Percentiles rank a stretch among this genome's conserved stretches.
phyloP scores from a whole-genome alignment of 345 rosid species.

The Populus ilicifolia region DNA sequence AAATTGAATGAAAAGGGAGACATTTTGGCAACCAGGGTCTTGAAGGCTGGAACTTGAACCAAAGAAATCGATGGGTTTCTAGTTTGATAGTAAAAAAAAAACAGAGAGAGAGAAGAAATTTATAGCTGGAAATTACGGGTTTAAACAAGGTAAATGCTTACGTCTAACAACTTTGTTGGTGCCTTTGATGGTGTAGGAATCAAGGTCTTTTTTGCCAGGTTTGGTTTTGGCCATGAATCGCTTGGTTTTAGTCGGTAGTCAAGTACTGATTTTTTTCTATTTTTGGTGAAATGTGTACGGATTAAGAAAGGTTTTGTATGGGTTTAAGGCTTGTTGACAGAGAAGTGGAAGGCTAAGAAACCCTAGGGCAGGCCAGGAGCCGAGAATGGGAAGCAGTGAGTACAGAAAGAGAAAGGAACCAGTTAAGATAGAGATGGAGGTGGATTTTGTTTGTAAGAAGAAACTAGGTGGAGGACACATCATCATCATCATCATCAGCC shows the following conservation, averaged over 20 bases:
- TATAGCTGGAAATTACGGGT: background rate
- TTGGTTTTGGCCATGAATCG: constrained; percentile 60
- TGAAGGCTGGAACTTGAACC: background rate
- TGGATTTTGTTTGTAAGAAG: constrained; percentile 8
- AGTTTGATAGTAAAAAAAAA: background rate
- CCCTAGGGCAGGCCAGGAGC: constrained; percentile 16
- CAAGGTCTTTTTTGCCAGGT: constrained; percentile 68
- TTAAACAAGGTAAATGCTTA: constrained; percentile 18
- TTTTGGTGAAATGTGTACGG: background rate
- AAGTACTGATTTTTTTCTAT: background rate
- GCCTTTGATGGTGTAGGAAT: constrained; percentile 70
- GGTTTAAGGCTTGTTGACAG: background rate
- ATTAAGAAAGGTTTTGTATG: background rate
- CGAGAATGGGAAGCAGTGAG: background rate
- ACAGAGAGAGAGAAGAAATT: background rate
- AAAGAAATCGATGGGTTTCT: background rate
- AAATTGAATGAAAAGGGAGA: background rate
- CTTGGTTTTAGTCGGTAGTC: background rate
- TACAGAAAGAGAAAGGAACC: background rate
- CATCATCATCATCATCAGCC: constrained; percentile 2
- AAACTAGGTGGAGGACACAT: constrained; percentile 24
- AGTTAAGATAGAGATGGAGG: background rate
- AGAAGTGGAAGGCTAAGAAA: constrained; percentile 8
- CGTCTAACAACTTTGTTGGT: constrained; percentile 73
- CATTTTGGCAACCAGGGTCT: constrained; percentile 3